Evolutionary conservation across 1,284 basidiomycete genomes (phyloP).

Genomic region (Mycena citricolor): DNA sequence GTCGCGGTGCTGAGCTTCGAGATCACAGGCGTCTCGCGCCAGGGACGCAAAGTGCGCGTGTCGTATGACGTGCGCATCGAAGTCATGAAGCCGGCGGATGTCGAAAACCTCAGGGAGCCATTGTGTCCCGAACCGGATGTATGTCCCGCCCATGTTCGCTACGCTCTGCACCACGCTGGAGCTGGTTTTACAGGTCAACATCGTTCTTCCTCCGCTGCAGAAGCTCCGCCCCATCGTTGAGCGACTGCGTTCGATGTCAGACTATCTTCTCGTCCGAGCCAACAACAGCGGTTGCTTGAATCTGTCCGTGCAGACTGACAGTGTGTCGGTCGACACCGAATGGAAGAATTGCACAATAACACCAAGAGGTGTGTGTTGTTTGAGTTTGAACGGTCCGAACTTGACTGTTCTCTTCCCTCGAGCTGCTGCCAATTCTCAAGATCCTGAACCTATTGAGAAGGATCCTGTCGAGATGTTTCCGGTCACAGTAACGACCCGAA

Average conservation of each 20-base stretch:
- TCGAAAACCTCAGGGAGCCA: slow-evolving; percentile 75
- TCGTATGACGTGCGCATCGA: slow-evolving; percentile 76
- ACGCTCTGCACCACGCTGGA: too few relatives aligned
- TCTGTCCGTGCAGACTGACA: slow-evolving; percentile 68
- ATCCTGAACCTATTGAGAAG: slow-evolving; percentile 35
- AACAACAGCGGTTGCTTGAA: slow-evolving; percentile 65
- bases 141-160: slow-evolving; percentile 27
- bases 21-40: slow-evolving; percentile 56
- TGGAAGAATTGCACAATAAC: slow-evolving; percentile 80
- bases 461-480: slow-evolving; percentile 56
- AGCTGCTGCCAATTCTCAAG: slow-evolving; percentile 25
- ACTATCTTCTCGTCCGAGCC: slow-evolving; percentile 71
- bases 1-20: slow-evolving; percentile 75
- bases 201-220: slow-evolving; percentile 75
- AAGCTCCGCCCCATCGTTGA: slow-evolving; percentile 82
- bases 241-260: slow-evolving; percentile 71
- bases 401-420: too few relatives aligned
- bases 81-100: slow-evolving; percentile 72
- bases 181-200: slow-evolving; percentile 62
- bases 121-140: slow-evolving; percentile 89
- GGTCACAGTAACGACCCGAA: slow-evolving; percentile 71
- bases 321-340: slow-evolving; percentile 73
- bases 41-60: slow-evolving; percentile 56
- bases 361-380: slow-evolving; percentile 24
- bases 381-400: too few relatives aligned